Evolutionary conservation across 2,329 filamentous ascomycete species (phyloP), one percentile per base, ranked within the genome.

Genomic region (Hymenoscyphus infarciens): DNA sequence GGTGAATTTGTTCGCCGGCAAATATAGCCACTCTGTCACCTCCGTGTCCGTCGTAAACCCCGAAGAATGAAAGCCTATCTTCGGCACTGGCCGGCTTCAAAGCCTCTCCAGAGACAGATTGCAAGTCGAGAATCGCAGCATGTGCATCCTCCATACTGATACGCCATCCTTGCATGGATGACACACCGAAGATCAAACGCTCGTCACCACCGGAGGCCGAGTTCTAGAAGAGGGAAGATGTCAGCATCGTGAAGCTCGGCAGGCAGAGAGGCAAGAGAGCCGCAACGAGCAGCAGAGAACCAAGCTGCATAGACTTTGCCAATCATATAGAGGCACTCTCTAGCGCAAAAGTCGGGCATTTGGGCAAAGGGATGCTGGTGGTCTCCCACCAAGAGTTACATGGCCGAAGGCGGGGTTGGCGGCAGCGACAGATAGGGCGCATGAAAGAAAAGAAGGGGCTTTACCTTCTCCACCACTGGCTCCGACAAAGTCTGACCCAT

Each of bases 401-500:
- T 27, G 38, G 8, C 39, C 38, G 29, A 54, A 53, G 29, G 58
- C 42, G 38, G 56, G 57, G 39, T 19, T 19, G 27, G 11, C 16
- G 5, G 42, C 56, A 27, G 53, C 52, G 42, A 16, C 53, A 53
- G n/a, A 25, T 53, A 56, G 5, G 49, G 42, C 60, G 60, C 54
- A 63, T 29, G 16, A 61, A 63, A 61, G 56, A 60, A 58, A 53
- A 61, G 49, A 55, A 61, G 57, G 64, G 78, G 33, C 85, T 77
- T 77, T 85, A 99, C 95, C 93, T 99, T 99, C 77, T 98, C 95
- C 78, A 97, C 90, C 75, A 99, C 93, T 74, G 95, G 95, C 84
- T 99, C 95, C 75, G 94, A 98, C 76, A 99, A 88, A 79, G 95
- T 99, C 84, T 99, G 95, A 86, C 95, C 95, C 95, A 99, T 99